Evolutionary conservation across 2,329 filamentous ascomycete species (phyloP).

Genomic region (Berkeleyomyces rouxiae): DNA sequence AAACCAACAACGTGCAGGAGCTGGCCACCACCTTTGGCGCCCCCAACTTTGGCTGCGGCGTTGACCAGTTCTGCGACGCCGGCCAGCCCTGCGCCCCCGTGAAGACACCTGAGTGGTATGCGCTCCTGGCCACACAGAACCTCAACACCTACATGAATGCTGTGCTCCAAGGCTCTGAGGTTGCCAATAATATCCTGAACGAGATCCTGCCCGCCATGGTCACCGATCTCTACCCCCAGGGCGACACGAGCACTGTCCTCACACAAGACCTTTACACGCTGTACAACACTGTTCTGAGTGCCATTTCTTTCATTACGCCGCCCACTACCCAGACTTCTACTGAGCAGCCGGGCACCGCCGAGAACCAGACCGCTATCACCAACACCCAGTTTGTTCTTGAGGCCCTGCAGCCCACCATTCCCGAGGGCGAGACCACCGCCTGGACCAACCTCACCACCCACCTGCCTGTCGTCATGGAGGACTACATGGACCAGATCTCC

Average conservation of each 20-base stretch:
- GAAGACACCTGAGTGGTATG: constrained; percentile 12
- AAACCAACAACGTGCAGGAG: constrained; percentile 12
- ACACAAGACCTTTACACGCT: constrained; percentile 12
- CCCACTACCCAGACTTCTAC: not conserved
- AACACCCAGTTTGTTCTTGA: not conserved
- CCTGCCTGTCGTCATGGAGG: constrained; percentile 3
- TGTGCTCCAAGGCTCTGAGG: constrained; percentile 1
- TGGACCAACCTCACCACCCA: constrained; percentile 6
- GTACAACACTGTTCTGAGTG: constrained; percentile 8
- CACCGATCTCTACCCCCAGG: constrained; percentile 13
- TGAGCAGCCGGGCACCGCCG: not conserved
- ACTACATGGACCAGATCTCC: constrained; percentile 8
- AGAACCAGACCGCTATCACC: not conserved
- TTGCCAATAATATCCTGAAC: constrained; percentile 13
- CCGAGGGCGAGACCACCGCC: not conserved
- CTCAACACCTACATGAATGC: constrained; percentile 15
- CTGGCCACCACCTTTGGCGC: constrained; percentile 11
- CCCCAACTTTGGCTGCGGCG: constrained; percentile 14
- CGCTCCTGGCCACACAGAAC: constrained; percentile 11
- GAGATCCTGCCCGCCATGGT: constrained; percentile 13
- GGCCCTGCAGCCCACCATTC: not conserved
- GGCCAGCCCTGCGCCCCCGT: constrained; percentile 15
- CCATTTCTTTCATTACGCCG: constrained; percentile 11
- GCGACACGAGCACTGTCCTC: constrained; percentile 8
- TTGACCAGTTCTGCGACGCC: constrained; percentile 12